Base-by-base conservation (phyloP, 1,139 yeast genomes). In the Saccharomyces pastorianus region DNA sequence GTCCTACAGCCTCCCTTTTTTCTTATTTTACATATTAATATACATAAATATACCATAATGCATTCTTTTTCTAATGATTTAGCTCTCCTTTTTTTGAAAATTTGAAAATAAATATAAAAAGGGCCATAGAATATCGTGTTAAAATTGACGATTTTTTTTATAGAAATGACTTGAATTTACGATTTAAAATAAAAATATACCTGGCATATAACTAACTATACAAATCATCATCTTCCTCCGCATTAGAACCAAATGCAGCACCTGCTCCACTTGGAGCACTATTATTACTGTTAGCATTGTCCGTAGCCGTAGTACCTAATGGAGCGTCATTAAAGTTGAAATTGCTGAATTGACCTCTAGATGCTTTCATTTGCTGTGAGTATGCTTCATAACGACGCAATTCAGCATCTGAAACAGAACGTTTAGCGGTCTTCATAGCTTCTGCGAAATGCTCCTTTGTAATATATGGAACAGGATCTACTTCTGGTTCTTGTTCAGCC, bases 351-450 rank as follows among this genome's bases (percentile, higher is more conserved):
- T 85, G 93, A 56, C 99, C 99, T 74, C 99, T 88, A 1, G 97
- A 88, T 52, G 96, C 88, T 73, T 85, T 95, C 72, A 95, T 80
- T 75, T 93, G 97, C 73, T 90, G 97, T 55, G 99, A 96, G 69
- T 91, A 95, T 14, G 98, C 95, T 76, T 95, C 99, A 71, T 95
- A 95, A 76, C 99, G 93, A 76, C 99, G 93, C 68, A 95, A 82
- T 75, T 95, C 99, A 49, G 97, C 87, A 70, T 95, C 99, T 49
- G 95, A 85, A 55, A 95, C 99, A 54, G 97, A 90, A 68, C 98
- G 88, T 75, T 90, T 87, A 54, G 99, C 99, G 1, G 98, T 90
- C 83, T 91, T 90, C 99, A 95, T 95, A 51, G 99, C 99, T 77
- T 93, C 99, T 74, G 95, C 96, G 67, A 95, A 89, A 72, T 90